Base-by-base conservation (phyloP, 1,284 basidiomycete genomes). In the Cutaneotrichosporon sp. region DNA sequence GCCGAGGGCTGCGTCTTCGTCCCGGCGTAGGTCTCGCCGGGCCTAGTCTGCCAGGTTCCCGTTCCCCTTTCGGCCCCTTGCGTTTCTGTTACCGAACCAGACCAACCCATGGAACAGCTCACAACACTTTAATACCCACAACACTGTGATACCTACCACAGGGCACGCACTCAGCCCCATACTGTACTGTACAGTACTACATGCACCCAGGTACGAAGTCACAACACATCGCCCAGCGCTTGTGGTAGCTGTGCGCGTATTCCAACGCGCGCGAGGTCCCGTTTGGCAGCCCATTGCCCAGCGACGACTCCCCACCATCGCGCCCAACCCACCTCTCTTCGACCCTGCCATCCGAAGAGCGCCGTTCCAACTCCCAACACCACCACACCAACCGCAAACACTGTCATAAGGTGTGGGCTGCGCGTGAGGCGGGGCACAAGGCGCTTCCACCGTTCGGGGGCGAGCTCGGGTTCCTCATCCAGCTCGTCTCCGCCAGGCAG, bases 351-450 rank as follows among this genome's bases (percentile, higher is more conserved):
- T 52, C 66, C 63, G 41, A 68, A 67, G 2, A 68, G 46, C 2
- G 67, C 68, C 7, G 70, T 65, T 11, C 68, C 63, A 2, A 74
- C 46, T 0, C 72, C 71, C 14, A 72, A 32, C 1, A 64, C 48
- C 2, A 71, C 57, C 1, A 71, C 57, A n/a, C 25, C 26, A 19
- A 27, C 17, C 11, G 26, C 8, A 7, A 44, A 42, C 16, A 61
- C 61, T 4, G 32, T n/a, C 17, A 38, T 17, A 5, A 53, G n/a
- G 12, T 16, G 25, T 8, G 11, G 20, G 38, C 38, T n/a, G 22
- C 26, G 29, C 12, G n/a, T 8, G 11, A 35, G 11, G 26, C 39
- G 25, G 5, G 25, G 31, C 11, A 19, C 16, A 9, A 48, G 22
- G 6, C 11, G 17, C 8, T 29, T 14, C 20, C 43, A 42, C 9